phyloP scores from a whole-genome alignment of 1,139 yeast genomes.

The Debaryomyces nepalensis region DNA sequence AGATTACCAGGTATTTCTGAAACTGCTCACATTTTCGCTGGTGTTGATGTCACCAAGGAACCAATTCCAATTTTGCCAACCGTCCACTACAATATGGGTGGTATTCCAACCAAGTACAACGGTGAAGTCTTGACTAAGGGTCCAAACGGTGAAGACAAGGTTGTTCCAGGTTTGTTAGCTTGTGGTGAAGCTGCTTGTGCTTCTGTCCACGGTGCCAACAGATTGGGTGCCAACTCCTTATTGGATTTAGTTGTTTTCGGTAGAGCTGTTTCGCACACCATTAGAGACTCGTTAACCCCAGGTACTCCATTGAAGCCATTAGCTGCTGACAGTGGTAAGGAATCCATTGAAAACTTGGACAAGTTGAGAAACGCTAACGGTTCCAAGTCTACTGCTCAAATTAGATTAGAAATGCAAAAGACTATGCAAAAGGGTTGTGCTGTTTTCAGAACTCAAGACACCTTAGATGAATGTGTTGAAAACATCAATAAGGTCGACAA shows the following conservation, averaged over 20 bases:
- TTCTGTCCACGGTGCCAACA: constrained; percentile 98
- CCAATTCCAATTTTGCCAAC: constrained; percentile 98
- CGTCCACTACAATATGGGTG: constrained; percentile 99
- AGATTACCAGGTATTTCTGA: constrained; percentile 99
- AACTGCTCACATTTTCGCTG: constrained; percentile 97
- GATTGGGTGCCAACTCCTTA: constrained; percentile 97
- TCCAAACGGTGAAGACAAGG: constrained; percentile 86
- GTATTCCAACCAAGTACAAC: constrained; percentile 97
- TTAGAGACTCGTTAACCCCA: constrained; percentile 82
- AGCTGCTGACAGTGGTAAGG: constrained; percentile 86
- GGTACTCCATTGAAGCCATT: constrained; percentile 79
- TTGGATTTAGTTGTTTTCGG: constrained; percentile 97
- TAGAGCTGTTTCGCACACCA: constrained; percentile 95
- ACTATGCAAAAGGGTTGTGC: constrained; percentile 97
- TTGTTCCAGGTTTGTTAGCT: constrained; percentile 93
- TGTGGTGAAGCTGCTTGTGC: constrained; percentile 99
- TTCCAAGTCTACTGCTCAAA: constrained; percentile 78
- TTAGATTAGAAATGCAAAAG: constrained; percentile 91
- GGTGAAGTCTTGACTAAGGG: constrained; percentile 91
- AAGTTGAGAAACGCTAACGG: constrained; percentile 85
- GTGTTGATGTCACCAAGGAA: constrained; percentile 98
- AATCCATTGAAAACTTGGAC: constrained; percentile 90
- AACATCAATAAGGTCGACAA: constrained; percentile 78
- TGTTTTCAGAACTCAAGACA: constrained; percentile 92
- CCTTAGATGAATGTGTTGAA: constrained; percentile 89